Conservation (phyloP, 1,284 basidiomycete genomes). For the Malassezia obtusa region DNA sequence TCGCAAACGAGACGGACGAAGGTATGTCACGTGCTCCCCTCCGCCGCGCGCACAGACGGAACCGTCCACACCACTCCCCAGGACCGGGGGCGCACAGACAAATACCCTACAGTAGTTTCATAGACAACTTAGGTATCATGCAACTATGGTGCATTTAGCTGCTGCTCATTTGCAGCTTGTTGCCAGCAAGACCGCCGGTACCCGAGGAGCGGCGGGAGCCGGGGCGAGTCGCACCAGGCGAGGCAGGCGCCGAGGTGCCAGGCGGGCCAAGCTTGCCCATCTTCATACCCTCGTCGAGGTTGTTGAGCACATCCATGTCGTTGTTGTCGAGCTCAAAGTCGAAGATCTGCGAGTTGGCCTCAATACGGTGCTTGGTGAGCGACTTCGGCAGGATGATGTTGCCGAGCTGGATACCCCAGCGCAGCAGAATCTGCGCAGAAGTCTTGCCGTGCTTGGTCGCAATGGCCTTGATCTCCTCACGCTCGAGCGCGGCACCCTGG, state of each 20-base stretch:
- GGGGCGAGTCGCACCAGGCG: slow-evolving; percentile 30
- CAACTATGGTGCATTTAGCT: slow-evolving; percentile 7
- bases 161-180: slow-evolving; percentile 27
- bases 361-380: slow-evolving; percentile 42
- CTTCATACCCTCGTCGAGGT: slow-evolving; percentile 36
- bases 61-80: not conserved
- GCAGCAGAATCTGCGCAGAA: slow-evolving; percentile 39
- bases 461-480: slow-evolving; percentile 41
- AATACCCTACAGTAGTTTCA: not conserved
- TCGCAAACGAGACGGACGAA: not conserved
- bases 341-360: slow-evolving; percentile 40
- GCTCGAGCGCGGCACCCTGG: slow-evolving; percentile 43
- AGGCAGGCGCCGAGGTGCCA: slow-evolving; percentile 40
- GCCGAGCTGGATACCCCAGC: slow-evolving; percentile 35
- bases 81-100: too few relatives aligned
- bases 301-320: slow-evolving; percentile 39
- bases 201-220: slow-evolving; percentile 39
- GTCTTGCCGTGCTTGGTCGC: slow-evolving; percentile 45
- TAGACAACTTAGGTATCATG: not conserved
- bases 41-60: not conserved
- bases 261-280: slow-evolving; percentile 42
- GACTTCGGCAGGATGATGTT: slow-evolving; percentile 45
- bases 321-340: slow-evolving; percentile 42
- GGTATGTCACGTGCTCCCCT: not conserved
- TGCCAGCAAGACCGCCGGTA: slow-evolving; percentile 35